Evolutionary conservation across 768 basidiomycete genomes (phyloP), one percentile per base, ranked within the genome.

Genomic region (Heimioporus sp.): DNA sequence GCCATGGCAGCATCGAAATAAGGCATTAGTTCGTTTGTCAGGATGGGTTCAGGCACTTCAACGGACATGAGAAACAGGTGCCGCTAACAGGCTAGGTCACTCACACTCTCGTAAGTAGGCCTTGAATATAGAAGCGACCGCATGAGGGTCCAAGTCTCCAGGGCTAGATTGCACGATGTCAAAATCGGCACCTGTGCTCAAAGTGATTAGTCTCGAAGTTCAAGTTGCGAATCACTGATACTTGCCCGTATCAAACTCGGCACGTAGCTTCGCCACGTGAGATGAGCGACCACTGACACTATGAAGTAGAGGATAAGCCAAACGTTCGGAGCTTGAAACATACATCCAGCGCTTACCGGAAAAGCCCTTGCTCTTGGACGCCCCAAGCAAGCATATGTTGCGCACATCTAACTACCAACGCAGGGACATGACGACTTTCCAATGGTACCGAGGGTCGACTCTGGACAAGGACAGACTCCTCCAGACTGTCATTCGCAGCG

Each of bases 111-210:
- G 87, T 39, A 98, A 75, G 67, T 85, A 98, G 1, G 91, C 87
- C 69, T 96, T 97, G 73, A 96, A 97, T 30, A 96, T 74, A 21
- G 91, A 90, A 17, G 94, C 86, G 8, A 98, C 94, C 1, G 92
- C 91, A 67, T 98, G 93, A 43, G 95, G 95, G 64, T 98, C 95
- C 34, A 98, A 72, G 62, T 98, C 93, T 9, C 88, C 83, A 21
- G 92, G 93, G 45, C 80, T 79, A 56, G 85, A 88, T 55, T 82
- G 80, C 37, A 77, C 71, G 72, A 98, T 80, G 63, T 93, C 86
- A 61, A 86, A 92, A 71, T 98, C 95, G 46, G 86, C 88, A 51
- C 93, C 92, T 86, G 61, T 37, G 36, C 65, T 51, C 21, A 46
- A 20, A 31, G 20, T 16, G 32, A 24, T 69, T 44, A 49, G 16